Percentiles rank a stretch among this genome's conserved stretches.
phyloP scores from a whole-genome alignment of 2,329 filamentous ascomycete genomes.

The Grosmannia clavigera region DNA sequence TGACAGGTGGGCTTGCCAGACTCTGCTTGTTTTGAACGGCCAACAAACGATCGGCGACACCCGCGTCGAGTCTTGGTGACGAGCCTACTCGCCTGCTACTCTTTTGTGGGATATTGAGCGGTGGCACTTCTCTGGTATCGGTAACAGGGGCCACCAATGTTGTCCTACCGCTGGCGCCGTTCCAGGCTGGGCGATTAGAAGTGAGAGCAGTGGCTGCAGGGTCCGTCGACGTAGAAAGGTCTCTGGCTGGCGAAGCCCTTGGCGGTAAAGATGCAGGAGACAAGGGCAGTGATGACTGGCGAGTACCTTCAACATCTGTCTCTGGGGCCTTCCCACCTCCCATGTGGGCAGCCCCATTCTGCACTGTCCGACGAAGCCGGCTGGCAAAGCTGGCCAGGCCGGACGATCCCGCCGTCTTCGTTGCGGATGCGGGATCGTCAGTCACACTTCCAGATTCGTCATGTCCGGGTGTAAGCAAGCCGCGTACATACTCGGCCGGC shows the following conservation, averaged over 20 bases:
- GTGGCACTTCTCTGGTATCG: conserved; percentile 43
- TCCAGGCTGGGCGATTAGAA: conserved; percentile 49
- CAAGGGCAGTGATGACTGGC: not conserved
- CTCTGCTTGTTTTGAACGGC: not conserved
- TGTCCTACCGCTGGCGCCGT: conserved; percentile 57
- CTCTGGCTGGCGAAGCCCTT: not conserved
- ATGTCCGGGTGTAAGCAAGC: conserved; percentile 19
- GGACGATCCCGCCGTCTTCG: conserved; percentile 12
- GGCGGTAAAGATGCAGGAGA: not conserved
- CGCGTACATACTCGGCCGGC: conserved; percentile 35
- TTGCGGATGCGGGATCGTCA: no score
- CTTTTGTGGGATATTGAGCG: conserved; percentile 43
- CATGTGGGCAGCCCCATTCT: conserved; percentile 8
- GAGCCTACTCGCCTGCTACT: conserved; percentile 28
- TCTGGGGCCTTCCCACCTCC: not conserved
- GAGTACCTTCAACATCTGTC: not conserved
- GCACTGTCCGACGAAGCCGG: conserved; percentile 30
- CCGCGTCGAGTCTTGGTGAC: conserved; percentile 11
- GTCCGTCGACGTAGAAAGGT: conserved; percentile 11
- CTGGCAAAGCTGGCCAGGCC: conserved; percentile 28
- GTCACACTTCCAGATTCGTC: conserved; percentile 5
- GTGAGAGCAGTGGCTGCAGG: conserved; percentile 23
- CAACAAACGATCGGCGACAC: conserved; percentile 1
- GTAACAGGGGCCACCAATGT: conserved; percentile 51
- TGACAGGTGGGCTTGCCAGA: conserved; percentile 19